Conservation (phyloP, 1,139 yeast species). For the Debaryomyces coudertii region DNA sequence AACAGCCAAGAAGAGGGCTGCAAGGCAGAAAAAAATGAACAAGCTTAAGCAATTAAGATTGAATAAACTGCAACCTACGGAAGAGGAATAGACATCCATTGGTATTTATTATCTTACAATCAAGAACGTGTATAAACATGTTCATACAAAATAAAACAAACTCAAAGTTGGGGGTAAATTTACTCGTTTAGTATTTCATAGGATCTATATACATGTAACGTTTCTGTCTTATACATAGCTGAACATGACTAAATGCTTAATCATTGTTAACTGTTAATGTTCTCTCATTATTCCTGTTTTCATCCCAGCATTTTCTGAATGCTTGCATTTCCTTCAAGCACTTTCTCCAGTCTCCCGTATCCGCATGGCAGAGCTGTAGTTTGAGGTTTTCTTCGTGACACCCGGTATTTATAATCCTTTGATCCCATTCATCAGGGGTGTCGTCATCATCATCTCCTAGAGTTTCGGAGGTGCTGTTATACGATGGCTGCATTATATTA, state of each 20-base stretch:
- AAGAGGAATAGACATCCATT: neutral
- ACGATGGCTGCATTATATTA: slow-evolving; percentile 2
- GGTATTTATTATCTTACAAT: neutral
- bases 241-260: slow-evolving; percentile 7
- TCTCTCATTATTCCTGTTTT: slow-evolving; percentile 57
- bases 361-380: slow-evolving; percentile 76
- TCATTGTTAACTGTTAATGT: slow-evolving; percentile 52
- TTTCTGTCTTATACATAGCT: neutral
- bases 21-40: slow-evolving; percentile 9
- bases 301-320: slow-evolving; percentile 69
- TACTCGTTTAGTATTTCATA: neutral
- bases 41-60: neutral
- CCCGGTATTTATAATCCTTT: slow-evolving; percentile 72
- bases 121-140: neutral
- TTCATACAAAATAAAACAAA: neutral
- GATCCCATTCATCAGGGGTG: slow-evolving; percentile 76
- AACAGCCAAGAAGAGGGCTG: slow-evolving; percentile 12
- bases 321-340: slow-evolving; percentile 70
- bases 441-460: slow-evolving; percentile 51
- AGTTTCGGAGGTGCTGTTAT: neutral
- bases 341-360: slow-evolving; percentile 77
- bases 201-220: slow-evolving; percentile 3
- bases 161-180: neutral
- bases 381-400: slow-evolving; percentile 70
- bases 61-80: neutral